Conservation (phyloP, 2,329 filamentous ascomycete genomes). For the Aureobasidium musti region DNA sequence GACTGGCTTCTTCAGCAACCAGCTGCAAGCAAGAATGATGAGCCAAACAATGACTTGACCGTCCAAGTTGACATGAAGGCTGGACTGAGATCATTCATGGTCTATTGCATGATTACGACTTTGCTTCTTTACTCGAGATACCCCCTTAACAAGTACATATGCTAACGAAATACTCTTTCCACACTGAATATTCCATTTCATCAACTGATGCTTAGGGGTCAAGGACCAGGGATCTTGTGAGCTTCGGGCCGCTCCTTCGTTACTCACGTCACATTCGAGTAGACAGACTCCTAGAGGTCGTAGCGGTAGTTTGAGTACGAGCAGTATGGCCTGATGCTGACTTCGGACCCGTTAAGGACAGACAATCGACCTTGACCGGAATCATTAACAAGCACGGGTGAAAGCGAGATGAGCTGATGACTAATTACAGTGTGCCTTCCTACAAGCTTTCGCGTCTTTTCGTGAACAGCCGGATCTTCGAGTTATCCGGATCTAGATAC, state of each 20-base stretch:
- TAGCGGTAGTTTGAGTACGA: background rate
- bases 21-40: background rate
- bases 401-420: background rate
- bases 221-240: background rate
- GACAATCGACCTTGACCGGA: background rate
- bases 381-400: background rate
- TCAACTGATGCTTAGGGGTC: background rate
- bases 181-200: background rate
- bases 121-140: slow-evolving; percentile 20
- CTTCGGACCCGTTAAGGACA: background rate
- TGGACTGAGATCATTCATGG: background rate
- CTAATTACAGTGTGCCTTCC: background rate
- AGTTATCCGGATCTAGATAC: background rate
- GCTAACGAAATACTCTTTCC: background rate
- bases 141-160: background rate
- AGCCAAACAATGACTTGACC: background rate
- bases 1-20: background rate
- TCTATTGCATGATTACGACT: slow-evolving; percentile 12
- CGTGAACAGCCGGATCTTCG: slow-evolving; percentile 3
- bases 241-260: no score
- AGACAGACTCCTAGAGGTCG: background rate
- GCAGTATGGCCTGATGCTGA: background rate
- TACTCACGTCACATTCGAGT: background rate
- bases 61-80: background rate
- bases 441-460: background rate